These are phyloP conservation scores for Tylopilus felleus DNA, from an alignment of 768 basidiomycete species.

Conservation along the genomic window DNA sequence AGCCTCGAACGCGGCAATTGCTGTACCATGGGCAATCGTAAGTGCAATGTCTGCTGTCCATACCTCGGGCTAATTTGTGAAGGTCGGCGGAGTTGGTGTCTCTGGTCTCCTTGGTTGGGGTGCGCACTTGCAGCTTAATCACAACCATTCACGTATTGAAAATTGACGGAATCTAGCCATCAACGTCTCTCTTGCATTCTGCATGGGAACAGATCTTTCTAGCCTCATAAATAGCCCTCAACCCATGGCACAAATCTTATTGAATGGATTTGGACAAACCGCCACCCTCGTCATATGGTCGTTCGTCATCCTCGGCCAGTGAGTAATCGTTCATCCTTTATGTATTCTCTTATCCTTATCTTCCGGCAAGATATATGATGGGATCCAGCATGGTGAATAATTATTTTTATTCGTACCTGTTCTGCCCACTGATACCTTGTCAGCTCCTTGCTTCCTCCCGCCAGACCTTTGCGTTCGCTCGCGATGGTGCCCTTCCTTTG, in stretches of 20 bases:
- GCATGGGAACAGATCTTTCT: slow-evolving; percentile 52
- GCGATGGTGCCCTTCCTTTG: slow-evolving; percentile 61
- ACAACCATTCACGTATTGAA: background rate
- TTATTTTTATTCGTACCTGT: background rate
- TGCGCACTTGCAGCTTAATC: slow-evolving; percentile 13
- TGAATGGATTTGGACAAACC: slow-evolving; percentile 41
- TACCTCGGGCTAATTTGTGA: slow-evolving; percentile 1
- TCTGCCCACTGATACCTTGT: background rate
- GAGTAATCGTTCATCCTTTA: slow-evolving; percentile 4
- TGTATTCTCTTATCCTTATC: background rate
- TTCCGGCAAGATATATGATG: slow-evolving; percentile 41
- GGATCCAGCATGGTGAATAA: slow-evolving; percentile 46
- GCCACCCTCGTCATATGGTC: slow-evolving; percentile 52
- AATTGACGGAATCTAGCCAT: slow-evolving; percentile 33
- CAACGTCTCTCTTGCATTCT: slow-evolving; percentile 52
- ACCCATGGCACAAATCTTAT: slow-evolving; percentile 46
- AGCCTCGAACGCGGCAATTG: slow-evolving; percentile 50
- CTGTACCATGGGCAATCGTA: slow-evolving; percentile 61
- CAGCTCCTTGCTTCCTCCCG: slow-evolving; percentile 50
- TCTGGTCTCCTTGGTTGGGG: slow-evolving; percentile 48
- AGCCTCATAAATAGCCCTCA: slow-evolving; percentile 39
- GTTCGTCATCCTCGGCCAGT: slow-evolving; percentile 49
- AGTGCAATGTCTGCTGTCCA: background rate
- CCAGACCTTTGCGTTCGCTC: slow-evolving; percentile 56
- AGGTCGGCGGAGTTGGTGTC: slow-evolving; percentile 38